Base-by-base conservation (phyloP, 345 rosid genomes). In the Conringia planisiliqua region DNA sequence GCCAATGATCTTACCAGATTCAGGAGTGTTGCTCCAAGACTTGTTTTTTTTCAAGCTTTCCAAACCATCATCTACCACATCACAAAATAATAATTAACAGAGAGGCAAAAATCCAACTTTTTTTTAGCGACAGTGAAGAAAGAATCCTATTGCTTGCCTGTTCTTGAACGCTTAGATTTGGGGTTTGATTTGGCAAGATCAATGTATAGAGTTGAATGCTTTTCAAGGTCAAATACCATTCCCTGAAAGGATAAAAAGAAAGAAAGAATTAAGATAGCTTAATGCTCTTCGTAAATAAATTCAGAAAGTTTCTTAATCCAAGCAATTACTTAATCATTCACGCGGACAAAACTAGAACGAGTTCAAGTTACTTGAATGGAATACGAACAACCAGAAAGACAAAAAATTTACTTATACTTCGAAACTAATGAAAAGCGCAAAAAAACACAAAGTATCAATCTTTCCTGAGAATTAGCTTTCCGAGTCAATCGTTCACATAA, bases 161-260 rank as follows among this genome's bases (percentile, higher is more conserved):
- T 46, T 81, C 96, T 87, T 30, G 88, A 51, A 59, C 96, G 97
- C 86, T 93, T 93, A 10, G 92, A 83, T 78, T 92, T 83, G 47
- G 98, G 89, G 83, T 93, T 93, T 29, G 90, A 85, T 85, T 91
- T 93, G 54, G 96, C 97, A 79, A 89, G 88, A 83, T 93, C 95
- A 72, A 91, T 82, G 79, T 86, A 72, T 18, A 93, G 82, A 63
- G 88, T 84, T n/a, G 93, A 86, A 44, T 89, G 93, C 78, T 85
- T 89, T 83, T 91, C 98, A 72, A 88, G 95, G 65, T 91, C 98
- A 82, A 91, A 94, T 56, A 88, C 87, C 90, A 89, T 87, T 24
- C 97, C 93, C 96, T 89, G 32, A 48, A 82, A 74, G 36, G 44
- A 79, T 20, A 0, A 0, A 48, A 20, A 48, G 72, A 36, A 7